A percentile compares a stretch with the other conserved stretches of the same genome.
Conservation (phyloP, 176 grass and related monocot species). For the Canna indica region DNA sequence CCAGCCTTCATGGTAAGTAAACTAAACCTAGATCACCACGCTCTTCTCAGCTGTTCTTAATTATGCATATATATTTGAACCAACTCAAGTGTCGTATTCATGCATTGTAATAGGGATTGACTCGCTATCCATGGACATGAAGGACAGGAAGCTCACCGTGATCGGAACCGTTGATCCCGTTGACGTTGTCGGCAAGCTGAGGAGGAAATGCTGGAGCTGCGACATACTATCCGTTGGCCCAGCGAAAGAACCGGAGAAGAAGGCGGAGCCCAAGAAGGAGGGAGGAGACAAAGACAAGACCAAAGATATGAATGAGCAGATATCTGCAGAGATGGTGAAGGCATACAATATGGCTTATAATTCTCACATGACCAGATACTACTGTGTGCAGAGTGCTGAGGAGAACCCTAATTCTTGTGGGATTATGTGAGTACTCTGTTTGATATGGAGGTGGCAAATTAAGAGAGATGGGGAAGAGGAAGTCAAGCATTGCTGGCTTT, state of each 20-base stretch:
- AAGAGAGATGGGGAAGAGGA: no score
- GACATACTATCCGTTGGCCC: not conserved
- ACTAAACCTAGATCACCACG: not conserved
- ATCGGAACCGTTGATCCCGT: not conserved
- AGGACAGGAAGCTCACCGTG: not conserved
- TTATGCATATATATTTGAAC: no score
- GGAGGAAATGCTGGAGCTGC: not conserved
- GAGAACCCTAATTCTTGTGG: no score
- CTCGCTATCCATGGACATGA: not conserved
- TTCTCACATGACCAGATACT: no score
- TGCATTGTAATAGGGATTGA: not conserved
- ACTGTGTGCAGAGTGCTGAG: no score
- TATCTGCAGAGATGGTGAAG: slow-evolving; percentile 15
- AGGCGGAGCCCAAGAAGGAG: slow-evolving; percentile 5
- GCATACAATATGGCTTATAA: no score
- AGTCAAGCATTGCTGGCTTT: no score
- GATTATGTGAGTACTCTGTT: no score
- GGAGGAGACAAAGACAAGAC: not conserved
- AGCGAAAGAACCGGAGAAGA: slow-evolving; percentile 6
- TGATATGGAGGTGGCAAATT: no score
- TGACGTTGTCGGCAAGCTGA: not conserved
- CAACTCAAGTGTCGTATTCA: no score
- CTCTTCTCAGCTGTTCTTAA: no score
- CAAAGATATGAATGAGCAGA: not conserved
- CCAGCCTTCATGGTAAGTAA: not conserved